Percentiles rank a stretch among this genome's conserved stretches.
Evolutionary conservation across 345 rosid species (phyloP).

Genomic region (Clausena lansium): DNA sequence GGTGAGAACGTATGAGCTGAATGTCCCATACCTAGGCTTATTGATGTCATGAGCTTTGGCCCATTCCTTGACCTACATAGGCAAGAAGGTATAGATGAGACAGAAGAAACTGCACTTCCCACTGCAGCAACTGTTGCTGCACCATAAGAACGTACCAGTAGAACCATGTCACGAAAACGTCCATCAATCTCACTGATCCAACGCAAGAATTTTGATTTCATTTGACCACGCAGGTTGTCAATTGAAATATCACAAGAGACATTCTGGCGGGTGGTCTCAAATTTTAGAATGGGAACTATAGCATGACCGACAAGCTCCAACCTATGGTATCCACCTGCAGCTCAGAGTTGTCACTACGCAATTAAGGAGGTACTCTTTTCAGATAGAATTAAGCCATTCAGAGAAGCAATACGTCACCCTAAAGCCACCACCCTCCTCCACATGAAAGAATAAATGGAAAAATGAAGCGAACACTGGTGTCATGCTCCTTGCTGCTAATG

Average conservation of each 20-base stretch:
- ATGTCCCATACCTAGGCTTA: slow-evolving; percentile 60
- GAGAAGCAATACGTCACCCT: not conserved
- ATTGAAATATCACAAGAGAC: slow-evolving; percentile 87
- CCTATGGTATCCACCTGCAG: slow-evolving; percentile 52
- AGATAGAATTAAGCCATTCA: slow-evolving; percentile 11
- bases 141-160: slow-evolving; percentile 50
- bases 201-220: slow-evolving; percentile 73
- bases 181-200: slow-evolving; percentile 83
- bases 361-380: not conserved
- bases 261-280: slow-evolving; percentile 40
- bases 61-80: slow-evolving; percentile 92
- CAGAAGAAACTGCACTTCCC: not conserved
- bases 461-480: not conserved
- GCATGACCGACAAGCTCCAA: slow-evolving; percentile 60
- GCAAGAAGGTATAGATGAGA: slow-evolving; percentile 1
- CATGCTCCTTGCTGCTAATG: not conserved
- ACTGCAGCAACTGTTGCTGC: not conserved
- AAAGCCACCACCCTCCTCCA: not conserved
- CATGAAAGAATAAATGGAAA: not conserved
- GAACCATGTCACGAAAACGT: slow-evolving; percentile 77
- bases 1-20: slow-evolving; percentile 81
- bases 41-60: slow-evolving; percentile 82
- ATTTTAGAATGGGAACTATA: slow-evolving; percentile 80
- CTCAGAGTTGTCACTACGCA: not conserved
- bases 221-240: slow-evolving; percentile 68